Evolutionary conservation across 1,284 basidiomycete species (phyloP).

Genomic region (Ustilago crameri): DNA sequence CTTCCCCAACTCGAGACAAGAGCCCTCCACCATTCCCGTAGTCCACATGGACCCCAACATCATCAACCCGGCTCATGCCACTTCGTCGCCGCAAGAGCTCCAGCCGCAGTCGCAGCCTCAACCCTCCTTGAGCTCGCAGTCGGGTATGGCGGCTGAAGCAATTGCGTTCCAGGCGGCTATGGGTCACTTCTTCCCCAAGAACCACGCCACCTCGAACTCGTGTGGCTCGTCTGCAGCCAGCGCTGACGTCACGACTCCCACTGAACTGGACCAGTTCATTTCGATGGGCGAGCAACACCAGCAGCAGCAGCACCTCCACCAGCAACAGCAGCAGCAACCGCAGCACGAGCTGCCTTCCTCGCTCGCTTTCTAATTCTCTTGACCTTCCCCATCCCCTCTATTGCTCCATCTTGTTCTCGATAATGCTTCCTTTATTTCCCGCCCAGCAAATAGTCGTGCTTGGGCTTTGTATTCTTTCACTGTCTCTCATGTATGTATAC

Average conservation of each 20-base stretch:
- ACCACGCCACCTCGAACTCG: not conserved
- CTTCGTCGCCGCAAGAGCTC: conserved; percentile 1
- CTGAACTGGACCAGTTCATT: conserved; percentile 35
- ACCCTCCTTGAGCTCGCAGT: conserved; percentile 17
- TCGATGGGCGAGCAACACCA: conserved; percentile 12
- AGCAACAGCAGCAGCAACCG: conserved; percentile 10
- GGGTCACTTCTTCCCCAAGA: conserved; percentile 48
- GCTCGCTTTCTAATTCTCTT: conserved; percentile 13
- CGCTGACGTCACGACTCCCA: conserved; percentile 21
- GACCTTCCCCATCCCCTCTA: too few species aligned
- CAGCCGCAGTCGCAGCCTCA: not conserved
- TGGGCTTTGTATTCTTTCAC: not conserved
- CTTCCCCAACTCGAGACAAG: conserved; percentile 6
- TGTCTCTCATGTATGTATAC: conserved; percentile 2
- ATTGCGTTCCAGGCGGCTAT: conserved; percentile 35
- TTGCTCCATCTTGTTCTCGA: not conserved
- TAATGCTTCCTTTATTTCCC: conserved; percentile 1
- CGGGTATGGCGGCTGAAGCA: conserved; percentile 26
- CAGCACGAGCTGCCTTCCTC: conserved; percentile 18
- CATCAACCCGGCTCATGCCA: conserved; percentile 12
- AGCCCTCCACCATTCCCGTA: conserved; percentile 1
- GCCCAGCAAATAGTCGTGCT: too few species aligned
- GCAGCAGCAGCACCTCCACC: not conserved
- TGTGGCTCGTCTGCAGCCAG: conserved; percentile 12
- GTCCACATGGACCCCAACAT: conserved; percentile 22